Percentiles rank a stretch among this genome's conserved stretches.
These are phyloP conservation scores for Phytophthora megakarya DNA, from an alignment of 352 stramenopile genomes.

Conservation along the genomic window DNA sequence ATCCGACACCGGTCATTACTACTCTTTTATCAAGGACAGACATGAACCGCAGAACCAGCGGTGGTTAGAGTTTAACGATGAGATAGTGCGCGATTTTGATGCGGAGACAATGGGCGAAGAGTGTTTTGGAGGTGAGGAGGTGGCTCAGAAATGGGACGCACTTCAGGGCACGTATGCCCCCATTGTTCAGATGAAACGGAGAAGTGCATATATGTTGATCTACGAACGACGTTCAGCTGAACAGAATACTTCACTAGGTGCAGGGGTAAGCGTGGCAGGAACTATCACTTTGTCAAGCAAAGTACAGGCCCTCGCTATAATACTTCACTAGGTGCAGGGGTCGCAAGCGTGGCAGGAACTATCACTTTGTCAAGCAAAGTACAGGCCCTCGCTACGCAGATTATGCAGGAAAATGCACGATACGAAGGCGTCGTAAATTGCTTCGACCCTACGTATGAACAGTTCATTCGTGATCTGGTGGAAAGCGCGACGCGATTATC, in stretches of 20 bases:
- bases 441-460: conserved; percentile 41
- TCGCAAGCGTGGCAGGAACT: background rate
- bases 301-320: conserved; percentile 22
- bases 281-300: conserved; percentile 7
- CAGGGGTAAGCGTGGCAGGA: background rate
- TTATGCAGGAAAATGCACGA: conserved; percentile 35
- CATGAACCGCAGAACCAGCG: conserved; percentile 15
- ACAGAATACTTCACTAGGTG: background rate
- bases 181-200: conserved; percentile 61
- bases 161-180: conserved; percentile 29
- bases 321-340: background rate
- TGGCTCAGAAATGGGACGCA: conserved; percentile 59
- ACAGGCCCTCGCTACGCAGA: conserved; percentile 22
- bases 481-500: conserved; percentile 9
- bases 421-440: conserved; percentile 43
- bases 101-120: conserved; percentile 72
- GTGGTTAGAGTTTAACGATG: conserved; percentile 95
- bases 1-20: conserved; percentile 94
- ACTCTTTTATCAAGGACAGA: conserved; percentile 92
- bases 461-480: conserved; percentile 32
- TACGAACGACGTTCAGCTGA: conserved; percentile 52
- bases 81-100: conserved; percentile 85
- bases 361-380: conserved; percentile 18
- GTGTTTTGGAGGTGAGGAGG: conserved; percentile 92
- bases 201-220: conserved; percentile 82